Conservation (phyloP, 1,284 basidiomycete species). For the Mycena citricolor region DNA sequence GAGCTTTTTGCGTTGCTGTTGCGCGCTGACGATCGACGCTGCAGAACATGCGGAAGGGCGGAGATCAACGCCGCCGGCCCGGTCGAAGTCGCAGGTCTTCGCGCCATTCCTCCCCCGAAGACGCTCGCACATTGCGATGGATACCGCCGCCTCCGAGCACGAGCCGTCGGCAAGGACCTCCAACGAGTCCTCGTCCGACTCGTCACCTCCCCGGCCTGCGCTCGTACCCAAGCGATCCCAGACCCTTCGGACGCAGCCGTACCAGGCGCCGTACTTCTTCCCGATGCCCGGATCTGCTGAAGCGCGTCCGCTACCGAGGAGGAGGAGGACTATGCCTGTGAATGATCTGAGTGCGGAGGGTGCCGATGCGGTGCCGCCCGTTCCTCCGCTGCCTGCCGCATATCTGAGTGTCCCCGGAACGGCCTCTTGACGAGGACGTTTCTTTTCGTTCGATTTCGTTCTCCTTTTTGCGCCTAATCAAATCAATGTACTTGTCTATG, state of each 20-base stretch:
- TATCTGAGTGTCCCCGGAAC: too few species aligned
- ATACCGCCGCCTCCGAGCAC: neutral
- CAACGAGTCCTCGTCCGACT: conserved; percentile 8
- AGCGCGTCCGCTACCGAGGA: conserved; percentile 32
- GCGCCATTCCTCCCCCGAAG: conserved; percentile 6
- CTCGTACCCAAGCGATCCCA: conserved; percentile 31
- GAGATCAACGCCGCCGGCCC: neutral
- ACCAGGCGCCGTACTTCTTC: conserved; percentile 62
- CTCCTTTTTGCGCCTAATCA: neutral
- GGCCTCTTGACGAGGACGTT: neutral
- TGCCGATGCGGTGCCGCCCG: neutral
- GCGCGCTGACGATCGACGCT: too few species aligned
- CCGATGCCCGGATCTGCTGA: conserved; percentile 41
- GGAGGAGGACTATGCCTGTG: conserved; percentile 24
- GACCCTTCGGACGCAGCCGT: conserved; percentile 52
- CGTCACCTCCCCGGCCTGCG: neutral
- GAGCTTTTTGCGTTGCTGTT: too few species aligned
- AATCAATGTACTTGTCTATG: neutral
- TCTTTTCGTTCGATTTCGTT: neutral
- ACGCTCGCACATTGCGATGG: neutral
- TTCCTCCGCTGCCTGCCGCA: neutral
- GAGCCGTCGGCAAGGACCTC: neutral
- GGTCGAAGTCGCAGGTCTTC: conserved; percentile 14
- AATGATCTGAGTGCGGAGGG: neutral
- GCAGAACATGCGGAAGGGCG: neutral